Conservation (phyloP, 257 asterid species). For the Gentiana straminea region DNA sequence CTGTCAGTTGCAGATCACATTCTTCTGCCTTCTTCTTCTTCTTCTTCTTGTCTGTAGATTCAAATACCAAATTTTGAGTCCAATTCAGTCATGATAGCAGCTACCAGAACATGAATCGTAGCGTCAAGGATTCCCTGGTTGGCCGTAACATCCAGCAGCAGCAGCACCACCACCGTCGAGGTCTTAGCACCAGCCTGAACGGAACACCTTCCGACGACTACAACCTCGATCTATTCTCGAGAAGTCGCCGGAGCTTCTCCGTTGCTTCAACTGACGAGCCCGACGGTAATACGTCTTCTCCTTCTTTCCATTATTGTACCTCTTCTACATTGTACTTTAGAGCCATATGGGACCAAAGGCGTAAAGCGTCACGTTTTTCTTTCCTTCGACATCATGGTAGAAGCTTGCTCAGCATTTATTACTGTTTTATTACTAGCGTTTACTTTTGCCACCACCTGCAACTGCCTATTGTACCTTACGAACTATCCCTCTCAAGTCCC, state of each 20-base stretch:
- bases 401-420: too few species aligned
- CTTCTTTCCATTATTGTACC: background rate
- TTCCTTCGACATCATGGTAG: too few species aligned
- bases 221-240: constrained; percentile 80
- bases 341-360: background rate
- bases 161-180: constrained; percentile 37
- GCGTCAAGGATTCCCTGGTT: constrained; percentile 51
- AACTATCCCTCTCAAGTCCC: too few species aligned
- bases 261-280: constrained; percentile 27
- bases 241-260: constrained; percentile 62
- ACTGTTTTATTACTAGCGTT: too few species aligned
- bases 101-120: constrained; percentile 38
- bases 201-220: constrained; percentile 33
- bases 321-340: background rate
- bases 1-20: too few species aligned
- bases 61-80: too few species aligned
- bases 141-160: constrained; percentile 29
- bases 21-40: too few species aligned
- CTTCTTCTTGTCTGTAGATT: too few species aligned
- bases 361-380: background rate
- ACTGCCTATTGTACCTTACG: too few species aligned
- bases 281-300: constrained; percentile 11
- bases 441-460: too few species aligned
- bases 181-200: constrained; percentile 34
- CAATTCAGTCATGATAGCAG: too few species aligned